A percentile compares a stretch with the other conserved stretches of the same genome.
phyloP scores from a whole-genome alignment of 306 rosid species.

The peach (Prunus persica) region Prunus_persica_NCBIv2 NC_034013.1:13383501-13384000 shows the following conservation, averaged over 20 bases:
- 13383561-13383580: conserved; percentile 32
- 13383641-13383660: conserved; percentile 28
- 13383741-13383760: conserved; percentile 48
- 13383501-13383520: conserved; percentile 35
- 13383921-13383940: conserved; percentile 29
- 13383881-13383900: conserved; percentile 37
- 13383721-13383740: conserved; percentile 45
- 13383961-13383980: conserved; percentile 39
- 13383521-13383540: conserved; percentile 58
- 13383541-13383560: conserved; percentile 37
- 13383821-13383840: conserved; percentile 27
- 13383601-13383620: conserved; percentile 18
- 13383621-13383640: conserved; percentile 42
- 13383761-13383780: conserved; percentile 62
- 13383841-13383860: conserved; percentile 33
- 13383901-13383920: conserved; percentile 31
- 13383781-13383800: conserved; percentile 44
- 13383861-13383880: conserved; percentile 56
- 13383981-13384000: conserved; percentile 24
- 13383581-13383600: conserved; percentile 44
- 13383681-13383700: conserved; percentile 15
- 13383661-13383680: conserved; percentile 12
- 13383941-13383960: conserved; percentile 45
- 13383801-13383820: conserved; percentile 47
- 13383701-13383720: conserved; percentile 46